Evolutionary conservation across 2,329 filamentous ascomycete genomes (phyloP).

Genomic region (Escovopsis sp.): DNA sequence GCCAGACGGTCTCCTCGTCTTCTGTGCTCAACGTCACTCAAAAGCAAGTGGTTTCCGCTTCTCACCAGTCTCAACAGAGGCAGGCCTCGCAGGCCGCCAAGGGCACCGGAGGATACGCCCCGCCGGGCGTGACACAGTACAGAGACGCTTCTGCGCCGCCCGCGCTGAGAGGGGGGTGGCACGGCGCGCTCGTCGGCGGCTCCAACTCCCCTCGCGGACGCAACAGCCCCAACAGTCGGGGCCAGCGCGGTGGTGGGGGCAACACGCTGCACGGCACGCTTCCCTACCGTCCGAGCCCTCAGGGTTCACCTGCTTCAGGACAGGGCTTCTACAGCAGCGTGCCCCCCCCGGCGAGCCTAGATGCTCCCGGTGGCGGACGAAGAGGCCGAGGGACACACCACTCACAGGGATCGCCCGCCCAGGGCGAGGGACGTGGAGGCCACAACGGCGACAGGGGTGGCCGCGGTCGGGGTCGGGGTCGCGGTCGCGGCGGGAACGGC

Average conservation of each 20-base stretch:
- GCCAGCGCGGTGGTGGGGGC: conserved; percentile 23
- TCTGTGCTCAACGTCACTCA: conserved; percentile 78
- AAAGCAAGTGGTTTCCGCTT: conserved; percentile 62
- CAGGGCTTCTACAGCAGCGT: too few relatives aligned
- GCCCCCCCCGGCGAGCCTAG: too few relatives aligned
- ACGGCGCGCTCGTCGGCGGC: conserved; percentile 38
- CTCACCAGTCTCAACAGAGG: conserved; percentile 36
- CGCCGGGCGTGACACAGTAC: conserved; percentile 47
- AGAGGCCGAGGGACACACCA: too few relatives aligned
- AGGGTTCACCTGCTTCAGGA: conserved; percentile 9
- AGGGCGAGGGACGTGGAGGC: conserved; percentile 10
- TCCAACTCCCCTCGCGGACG: conserved; percentile 23
- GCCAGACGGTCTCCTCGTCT: conserved; percentile 78
- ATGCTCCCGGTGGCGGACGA: too few relatives aligned
- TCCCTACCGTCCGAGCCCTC: conserved; percentile 32
- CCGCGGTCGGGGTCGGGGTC: conserved; percentile 19
- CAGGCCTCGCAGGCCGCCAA: conserved; percentile 31
- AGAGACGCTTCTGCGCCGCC: conserved; percentile 40
- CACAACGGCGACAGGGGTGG: conserved; percentile 11
- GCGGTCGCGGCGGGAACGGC: conserved; percentile 7
- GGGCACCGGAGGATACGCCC: conserved; percentile 38
- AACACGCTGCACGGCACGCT: conserved; percentile 36
- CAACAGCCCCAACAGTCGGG: conserved; percentile 22
- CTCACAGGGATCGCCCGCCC: too few relatives aligned
- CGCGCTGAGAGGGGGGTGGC: conserved; percentile 42